Percentiles rank a stretch among this genome's conserved stretches.
Evolutionary conservation across 148 eudicot genomes (phyloP).

Genomic region (Rhododendron henanense): DNA sequence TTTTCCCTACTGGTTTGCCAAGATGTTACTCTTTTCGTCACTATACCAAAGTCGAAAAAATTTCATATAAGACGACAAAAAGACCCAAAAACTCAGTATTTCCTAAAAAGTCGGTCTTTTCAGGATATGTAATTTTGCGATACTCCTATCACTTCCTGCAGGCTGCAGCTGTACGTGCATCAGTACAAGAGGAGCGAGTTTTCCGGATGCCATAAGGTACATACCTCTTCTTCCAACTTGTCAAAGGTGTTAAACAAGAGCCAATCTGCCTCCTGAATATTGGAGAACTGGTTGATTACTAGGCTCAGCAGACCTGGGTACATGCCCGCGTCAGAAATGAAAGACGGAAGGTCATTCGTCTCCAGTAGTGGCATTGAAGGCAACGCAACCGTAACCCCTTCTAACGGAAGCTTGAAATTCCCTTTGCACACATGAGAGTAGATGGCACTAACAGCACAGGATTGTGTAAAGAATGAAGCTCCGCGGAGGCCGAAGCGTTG

Average conservation of each 20-base stretch:
- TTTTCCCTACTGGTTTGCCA: no score
- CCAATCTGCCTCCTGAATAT: conserved; percentile 31
- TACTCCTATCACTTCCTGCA: no score
- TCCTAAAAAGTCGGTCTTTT: no score
- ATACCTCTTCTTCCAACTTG: not conserved
- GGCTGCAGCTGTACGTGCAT: no score
- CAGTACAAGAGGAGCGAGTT: no score
- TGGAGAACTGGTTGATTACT: conserved; percentile 26
- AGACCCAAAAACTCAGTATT: no score
- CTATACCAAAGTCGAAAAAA: no score
- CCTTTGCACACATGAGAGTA: conserved; percentile 38
- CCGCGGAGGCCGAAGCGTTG: conserved; percentile 21
- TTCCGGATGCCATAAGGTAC: not conserved
- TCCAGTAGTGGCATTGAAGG: conserved; percentile 18
- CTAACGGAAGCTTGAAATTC: conserved; percentile 13
- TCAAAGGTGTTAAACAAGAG: conserved; percentile 30
- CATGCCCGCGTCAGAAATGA: conserved; percentile 12
- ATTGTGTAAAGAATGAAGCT: conserved; percentile 52
- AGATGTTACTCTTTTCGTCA: no score
- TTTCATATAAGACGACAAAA: no score
- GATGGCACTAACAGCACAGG: conserved; percentile 34
- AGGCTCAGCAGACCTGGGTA: conserved; percentile 23
- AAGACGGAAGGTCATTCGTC: conserved; percentile 35
- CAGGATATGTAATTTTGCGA: no score
- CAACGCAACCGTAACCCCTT: not conserved